phyloP scores from a whole-genome alignment of 768 basidiomycete species.

The Gautieria morchelliformis region DNA sequence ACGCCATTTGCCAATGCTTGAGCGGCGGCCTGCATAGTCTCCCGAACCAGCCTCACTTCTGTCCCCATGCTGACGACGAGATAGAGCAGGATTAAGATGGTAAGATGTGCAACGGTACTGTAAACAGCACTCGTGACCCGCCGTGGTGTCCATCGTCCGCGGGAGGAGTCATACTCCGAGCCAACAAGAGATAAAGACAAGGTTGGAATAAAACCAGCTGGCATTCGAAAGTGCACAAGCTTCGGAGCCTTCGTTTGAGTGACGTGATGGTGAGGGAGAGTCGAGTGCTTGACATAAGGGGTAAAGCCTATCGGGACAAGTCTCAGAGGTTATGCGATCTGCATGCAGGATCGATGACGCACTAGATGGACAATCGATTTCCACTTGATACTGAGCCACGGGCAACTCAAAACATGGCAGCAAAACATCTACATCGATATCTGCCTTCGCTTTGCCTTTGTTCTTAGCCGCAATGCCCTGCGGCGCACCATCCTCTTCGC shows the following conservation, averaged over 20 bases:
- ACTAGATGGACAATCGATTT: constrained; percentile 47
- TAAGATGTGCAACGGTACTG: neutral
- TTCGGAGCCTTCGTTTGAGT: constrained; percentile 26
- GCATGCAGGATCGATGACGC: constrained; percentile 15
- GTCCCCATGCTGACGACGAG: neutral
- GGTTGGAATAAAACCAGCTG: constrained; percentile 40
- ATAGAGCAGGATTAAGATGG: neutral
- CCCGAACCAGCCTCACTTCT: neutral
- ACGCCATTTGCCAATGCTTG: neutral
- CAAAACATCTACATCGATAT: constrained; percentile 33
- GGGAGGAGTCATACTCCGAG: neutral
- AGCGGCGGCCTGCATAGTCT: neutral
- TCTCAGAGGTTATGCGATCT: constrained; percentile 2
- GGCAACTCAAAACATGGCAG: constrained; percentile 69
- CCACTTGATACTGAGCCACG: constrained; percentile 55
- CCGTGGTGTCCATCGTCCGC: constrained; percentile 1
- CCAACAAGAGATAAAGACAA: neutral
- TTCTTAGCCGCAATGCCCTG: constrained; percentile 18
- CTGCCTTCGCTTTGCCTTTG: constrained; percentile 27
- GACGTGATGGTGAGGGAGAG: constrained; percentile 51
- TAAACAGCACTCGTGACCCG: neutral
- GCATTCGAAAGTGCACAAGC: constrained; percentile 30
- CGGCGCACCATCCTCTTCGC: constrained; percentile 11
- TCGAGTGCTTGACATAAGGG: constrained; percentile 34
- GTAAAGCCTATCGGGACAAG: constrained; percentile 4